Evolutionary conservation across 192 early-diverging fungal species (phyloP).

Genomic region (Backusella westeae): DNA sequence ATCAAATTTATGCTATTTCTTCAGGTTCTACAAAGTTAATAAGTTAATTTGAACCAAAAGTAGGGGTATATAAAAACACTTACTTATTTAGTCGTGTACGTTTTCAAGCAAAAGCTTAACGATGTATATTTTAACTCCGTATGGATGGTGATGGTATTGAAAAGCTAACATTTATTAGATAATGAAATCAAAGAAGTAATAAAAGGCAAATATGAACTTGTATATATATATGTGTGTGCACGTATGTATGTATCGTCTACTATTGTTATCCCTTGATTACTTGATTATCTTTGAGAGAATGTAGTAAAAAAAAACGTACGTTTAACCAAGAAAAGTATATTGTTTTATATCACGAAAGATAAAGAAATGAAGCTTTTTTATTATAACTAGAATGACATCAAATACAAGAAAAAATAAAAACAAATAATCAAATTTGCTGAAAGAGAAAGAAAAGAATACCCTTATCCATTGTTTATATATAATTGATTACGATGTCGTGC

Average conservation of each 20-base stretch:
- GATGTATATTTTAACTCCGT: not conserved
- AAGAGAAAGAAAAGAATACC: not conserved
- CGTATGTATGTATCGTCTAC: not conserved
- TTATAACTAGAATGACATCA: not conserved
- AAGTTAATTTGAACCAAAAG: not conserved
- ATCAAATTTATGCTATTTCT: too few relatives aligned
- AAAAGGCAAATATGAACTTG: not conserved
- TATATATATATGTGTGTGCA: too few relatives aligned
- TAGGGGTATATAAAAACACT: not conserved
- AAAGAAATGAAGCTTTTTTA: not conserved
- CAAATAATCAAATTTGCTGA: not conserved
- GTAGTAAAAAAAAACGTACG: not conserved
- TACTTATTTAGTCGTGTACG: not conserved
- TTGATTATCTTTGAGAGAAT: too few relatives aligned
- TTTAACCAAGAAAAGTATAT: not conserved
- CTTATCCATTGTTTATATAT: not conserved
- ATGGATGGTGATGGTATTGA: not conserved
- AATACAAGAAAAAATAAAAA: not conserved
- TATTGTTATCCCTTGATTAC: too few relatives aligned
- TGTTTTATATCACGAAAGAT: not conserved
- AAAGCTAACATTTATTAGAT: not conserved
- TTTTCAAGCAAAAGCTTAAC: not conserved
- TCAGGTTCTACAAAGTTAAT: not conserved
- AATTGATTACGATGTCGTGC: not conserved
- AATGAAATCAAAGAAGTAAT: not conserved